Evolutionary conservation across 371 early-diverging fungal genomes (phyloP).

Genomic region (Mortierella sp.): DNA sequence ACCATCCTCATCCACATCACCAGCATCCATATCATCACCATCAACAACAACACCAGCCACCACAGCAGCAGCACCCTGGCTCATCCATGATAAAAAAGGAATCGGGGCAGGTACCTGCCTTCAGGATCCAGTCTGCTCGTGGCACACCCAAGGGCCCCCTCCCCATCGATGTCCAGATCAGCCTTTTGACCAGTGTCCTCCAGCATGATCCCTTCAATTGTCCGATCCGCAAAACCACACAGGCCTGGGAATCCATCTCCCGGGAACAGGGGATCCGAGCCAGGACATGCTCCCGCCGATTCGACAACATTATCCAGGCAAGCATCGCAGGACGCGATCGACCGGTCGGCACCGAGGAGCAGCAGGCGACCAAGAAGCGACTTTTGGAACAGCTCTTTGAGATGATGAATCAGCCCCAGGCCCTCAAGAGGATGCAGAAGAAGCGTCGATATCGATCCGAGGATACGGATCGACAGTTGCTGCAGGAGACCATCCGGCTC

Average conservation of each 20-base stretch:
- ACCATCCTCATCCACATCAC: conserved; percentile 11
- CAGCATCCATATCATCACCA: neutral
- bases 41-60: conserved; percentile 1
- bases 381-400: conserved; percentile 48
- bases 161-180: conserved; percentile 34
- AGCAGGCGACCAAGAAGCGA: conserved; percentile 39
- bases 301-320: conserved; percentile 53
- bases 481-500: conserved; percentile 46
- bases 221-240: conserved; percentile 50
- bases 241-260: conserved; percentile 51
- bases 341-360: conserved; percentile 35
- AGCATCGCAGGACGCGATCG: conserved; percentile 50
- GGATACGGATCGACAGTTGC: conserved; percentile 35
- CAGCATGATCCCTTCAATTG: conserved; percentile 56
- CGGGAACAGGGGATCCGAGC: conserved; percentile 52
- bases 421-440: conserved; percentile 52
- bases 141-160: conserved; percentile 47
- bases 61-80: conserved; percentile 5
- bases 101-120: neutral
- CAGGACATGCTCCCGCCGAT: conserved; percentile 51
- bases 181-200: conserved; percentile 28
- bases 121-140: conserved; percentile 38
- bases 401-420: conserved; percentile 59
- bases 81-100: conserved; percentile 20
- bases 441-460: conserved; percentile 55